Evolutionary conservation across 192 early-diverging fungal genomes (phyloP), one percentile per base, ranked within the genome.

Genomic region (Coemansia sp.): DNA sequence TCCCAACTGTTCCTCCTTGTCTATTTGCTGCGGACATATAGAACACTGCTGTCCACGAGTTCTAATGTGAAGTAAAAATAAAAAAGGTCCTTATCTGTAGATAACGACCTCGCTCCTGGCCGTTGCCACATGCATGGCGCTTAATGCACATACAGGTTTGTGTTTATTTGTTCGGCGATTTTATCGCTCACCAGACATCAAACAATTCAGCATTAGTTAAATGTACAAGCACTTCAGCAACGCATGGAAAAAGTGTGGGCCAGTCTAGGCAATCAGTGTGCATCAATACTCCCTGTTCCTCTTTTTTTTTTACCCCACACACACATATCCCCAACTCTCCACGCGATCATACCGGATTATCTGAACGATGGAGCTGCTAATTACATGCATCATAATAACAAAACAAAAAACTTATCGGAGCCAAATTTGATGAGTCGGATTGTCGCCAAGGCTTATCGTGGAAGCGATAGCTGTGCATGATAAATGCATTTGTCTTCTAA

Each of bases 181-280:
- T 60, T 60, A 55, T 55, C 31, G 57, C 57, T 34, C 57, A 60
- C 57, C 57, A 60, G 57, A 60, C 57, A 55, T 15, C 53, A 18
- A 18, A 13, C 31, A 50, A 31, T 60, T 16, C 33, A 7, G 29
- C 34, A 34, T 60, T 60, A 15, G 6, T 34, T 60, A 34, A n/a
- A n/a, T n/a, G 31, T 31, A 31, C 33, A 60, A 18, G 31, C 57
- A 60, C 57, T 60, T 34, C n/a, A 36, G 31, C 29, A 4, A 60
- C 57, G 29, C 57, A 60, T 60, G 57, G 57, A 8, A 6, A 24
- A 24, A 12, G 20, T 36, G 57, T 33, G 33, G 57, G 57, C 31
- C 16, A 16, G 41, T 36, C 33, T 34, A 33, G 13, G 27, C 57
- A 60, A 60, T 60, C 31, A 60, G n/a, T 34, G 57, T 60, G 57